Conservation (phyloP, 495 filamentous ascomycete genomes). For the Aspergillus kassunensis region DNA sequence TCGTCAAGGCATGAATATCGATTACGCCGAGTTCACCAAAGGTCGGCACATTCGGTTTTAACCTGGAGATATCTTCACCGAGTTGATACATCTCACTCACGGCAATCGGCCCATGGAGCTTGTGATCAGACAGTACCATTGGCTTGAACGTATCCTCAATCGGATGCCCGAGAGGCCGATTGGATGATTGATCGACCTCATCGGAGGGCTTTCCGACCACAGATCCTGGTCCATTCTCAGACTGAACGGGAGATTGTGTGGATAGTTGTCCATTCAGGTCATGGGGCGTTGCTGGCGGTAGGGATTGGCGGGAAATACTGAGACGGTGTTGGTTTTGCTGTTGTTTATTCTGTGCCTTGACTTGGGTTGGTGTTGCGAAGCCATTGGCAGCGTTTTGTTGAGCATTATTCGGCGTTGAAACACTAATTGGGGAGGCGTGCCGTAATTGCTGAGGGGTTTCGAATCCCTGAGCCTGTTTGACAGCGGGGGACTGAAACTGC, state of each 20-base stretch:
- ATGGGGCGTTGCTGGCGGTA: slow-evolving; percentile 29
- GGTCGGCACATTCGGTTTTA: slow-evolving; percentile 68
- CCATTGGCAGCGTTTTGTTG: slow-evolving; percentile 36
- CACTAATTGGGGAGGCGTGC: slow-evolving; percentile 35
- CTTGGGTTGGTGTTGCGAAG: slow-evolving; percentile 38
- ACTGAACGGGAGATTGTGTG: slow-evolving; percentile 32
- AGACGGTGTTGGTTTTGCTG: slow-evolving; percentile 35
- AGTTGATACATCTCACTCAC: slow-evolving; percentile 56
- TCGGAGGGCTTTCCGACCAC: slow-evolving; percentile 44
- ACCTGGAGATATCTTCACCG: slow-evolving; percentile 56
- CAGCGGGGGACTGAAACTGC: slow-evolving; percentile 39
- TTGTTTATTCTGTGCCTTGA: slow-evolving; percentile 38
- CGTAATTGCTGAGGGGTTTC: slow-evolving; percentile 33
- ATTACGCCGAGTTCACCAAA: slow-evolving; percentile 80
- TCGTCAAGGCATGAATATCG: slow-evolving; percentile 86
- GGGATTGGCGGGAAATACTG: slow-evolving; percentile 37
- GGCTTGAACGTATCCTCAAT: slow-evolving; percentile 51
- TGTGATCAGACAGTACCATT: slow-evolving; percentile 50
- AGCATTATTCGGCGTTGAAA: slow-evolving; percentile 31
- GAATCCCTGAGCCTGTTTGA: slow-evolving; percentile 31
- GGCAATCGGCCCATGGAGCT: slow-evolving; percentile 63
- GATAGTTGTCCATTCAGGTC: slow-evolving; percentile 32
- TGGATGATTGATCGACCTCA: slow-evolving; percentile 38
- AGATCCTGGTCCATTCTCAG: slow-evolving; percentile 31
- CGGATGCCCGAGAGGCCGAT: slow-evolving; percentile 44